These are phyloP conservation scores for Actinomortierella wolfii DNA, from an alignment of 371 early-diverging fungal species.

Conservation along the genomic window DNA sequence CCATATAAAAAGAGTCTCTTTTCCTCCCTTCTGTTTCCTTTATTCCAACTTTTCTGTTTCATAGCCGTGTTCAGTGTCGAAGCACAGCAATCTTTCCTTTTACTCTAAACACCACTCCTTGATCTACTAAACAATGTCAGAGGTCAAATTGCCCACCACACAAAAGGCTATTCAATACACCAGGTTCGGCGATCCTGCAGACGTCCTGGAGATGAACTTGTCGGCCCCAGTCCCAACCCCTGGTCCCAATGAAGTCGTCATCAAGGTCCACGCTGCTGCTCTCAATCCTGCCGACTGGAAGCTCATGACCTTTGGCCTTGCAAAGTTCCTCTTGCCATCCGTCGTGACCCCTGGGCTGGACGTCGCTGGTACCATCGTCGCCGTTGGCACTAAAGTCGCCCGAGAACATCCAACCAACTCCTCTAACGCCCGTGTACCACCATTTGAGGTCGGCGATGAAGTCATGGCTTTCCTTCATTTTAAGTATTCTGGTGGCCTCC, in stretches of 20 bases:
- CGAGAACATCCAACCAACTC: not conserved
- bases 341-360: conserved; percentile 43
- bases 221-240: conserved; percentile 17
- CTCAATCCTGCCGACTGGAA: conserved; percentile 73
- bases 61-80: too few species aligned
- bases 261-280: conserved; percentile 60
- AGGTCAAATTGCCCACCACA: conserved; percentile 41
- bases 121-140: conserved; percentile 14
- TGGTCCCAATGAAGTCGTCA: conserved; percentile 51
- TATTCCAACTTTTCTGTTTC: too few species aligned
- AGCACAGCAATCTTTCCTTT: too few species aligned
- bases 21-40: too few species aligned
- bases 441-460: conserved; percentile 45
- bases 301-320: conserved; percentile 33
- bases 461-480: conserved; percentile 40
- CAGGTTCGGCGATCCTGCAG: conserved; percentile 27
- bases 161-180: conserved; percentile 51
- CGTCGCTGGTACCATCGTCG: conserved; percentile 44
- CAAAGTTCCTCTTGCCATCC: conserved; percentile 15
- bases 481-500: conserved; percentile 13
- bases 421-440: not conserved
- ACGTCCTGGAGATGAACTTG: conserved; percentile 25
- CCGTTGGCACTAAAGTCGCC: conserved; percentile 36
- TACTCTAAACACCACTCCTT: not conserved
- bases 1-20: too few species aligned